phyloP scores from a whole-genome alignment of 306 rosid genomes.

The Glycine tomentella region DNA sequence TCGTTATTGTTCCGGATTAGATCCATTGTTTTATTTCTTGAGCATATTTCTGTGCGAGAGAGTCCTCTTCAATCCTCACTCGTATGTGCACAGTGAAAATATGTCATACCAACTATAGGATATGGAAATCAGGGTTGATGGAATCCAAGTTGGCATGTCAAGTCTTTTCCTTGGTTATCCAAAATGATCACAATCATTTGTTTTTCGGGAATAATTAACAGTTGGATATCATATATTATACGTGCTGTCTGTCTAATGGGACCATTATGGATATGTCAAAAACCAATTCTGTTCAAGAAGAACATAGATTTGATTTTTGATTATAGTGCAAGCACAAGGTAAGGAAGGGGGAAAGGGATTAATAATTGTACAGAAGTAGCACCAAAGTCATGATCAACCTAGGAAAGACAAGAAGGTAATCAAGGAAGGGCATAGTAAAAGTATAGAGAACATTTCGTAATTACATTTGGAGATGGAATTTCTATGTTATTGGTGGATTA shows the following conservation, averaged over 20 bases:
- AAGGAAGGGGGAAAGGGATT: slow-evolving; percentile 16
- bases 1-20: slow-evolving; percentile 33
- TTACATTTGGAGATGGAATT: slow-evolving; percentile 28
- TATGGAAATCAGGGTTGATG: slow-evolving; percentile 42
- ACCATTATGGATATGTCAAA: slow-evolving; percentile 33
- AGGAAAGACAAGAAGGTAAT: slow-evolving; percentile 10
- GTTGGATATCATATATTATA: slow-evolving; percentile 39
- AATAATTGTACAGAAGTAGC: slow-evolving; percentile 14
- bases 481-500: slow-evolving; percentile 22
- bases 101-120: slow-evolving; percentile 31
- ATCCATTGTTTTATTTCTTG: slow-evolving; percentile 37
- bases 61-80: slow-evolving; percentile 40
- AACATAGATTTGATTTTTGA: slow-evolving; percentile 30
- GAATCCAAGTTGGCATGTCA: slow-evolving; percentile 52
- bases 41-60: slow-evolving; percentile 43
- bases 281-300: slow-evolving; percentile 29
- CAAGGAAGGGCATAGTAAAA: slow-evolving; percentile 6
- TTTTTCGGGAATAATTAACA: slow-evolving; percentile 39
- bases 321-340: slow-evolving; percentile 28
- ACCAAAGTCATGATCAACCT: slow-evolving; percentile 35
- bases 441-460: slow-evolving; percentile 11
- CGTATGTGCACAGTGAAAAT: slow-evolving; percentile 21
- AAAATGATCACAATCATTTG: slow-evolving; percentile 40
- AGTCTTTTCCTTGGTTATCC: slow-evolving; percentile 44
- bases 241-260: slow-evolving; percentile 43